Base-by-base conservation (phyloP, 352 stramenopile species). In the Phytopythium oedochilum region DNA sequence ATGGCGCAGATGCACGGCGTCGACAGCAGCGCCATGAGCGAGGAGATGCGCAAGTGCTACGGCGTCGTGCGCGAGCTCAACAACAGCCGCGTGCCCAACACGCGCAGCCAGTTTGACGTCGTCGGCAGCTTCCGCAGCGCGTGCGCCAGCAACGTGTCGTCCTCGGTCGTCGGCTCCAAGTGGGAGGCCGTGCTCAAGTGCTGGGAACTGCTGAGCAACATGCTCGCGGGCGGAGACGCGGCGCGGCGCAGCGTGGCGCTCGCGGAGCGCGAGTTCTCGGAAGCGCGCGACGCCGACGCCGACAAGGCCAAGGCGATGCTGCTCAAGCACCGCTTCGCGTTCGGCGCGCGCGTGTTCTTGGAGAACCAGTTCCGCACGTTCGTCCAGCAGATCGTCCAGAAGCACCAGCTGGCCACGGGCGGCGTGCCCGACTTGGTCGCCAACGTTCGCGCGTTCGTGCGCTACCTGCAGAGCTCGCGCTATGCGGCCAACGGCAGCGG, bases 31-130 rank as follows among this genome's bases (percentile, higher is more conserved):
- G 63, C 82, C 18, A 80, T 94, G 70, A 92, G 68, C 15, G 78
- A 94, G 28, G 79, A 92, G 55, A 94, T 94, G 84, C 88, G 88
- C 64, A 68, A 82, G 60, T 92, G 88, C 66, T 84, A 77, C 50
- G 65, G 61, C 45, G 76, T 91, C 32, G 64, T 91, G 32, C 80
- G 81, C 26, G 78, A 90, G 36, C 75, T 93, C 34, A 89, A 89
- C 56, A 70, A 57, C 35, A 78, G 72, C 39, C 78, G 83, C 53
- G 73, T 91, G 32, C 83, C 83, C 1, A 78, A 80, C 47, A 78
- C 78, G 20, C 78, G 83, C 57, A 86, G 70, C 55, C 78, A 90
- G 49, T 92, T 87, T 55, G 76, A 89, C 25, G 55, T 92, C 15
- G 71, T 82, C 9, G 68, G 65, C 22, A 52, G 62, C 25, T 91